Conservation (phyloP, 2,329 filamentous ascomycete species). For the Cryphonectria japonica region DNA sequence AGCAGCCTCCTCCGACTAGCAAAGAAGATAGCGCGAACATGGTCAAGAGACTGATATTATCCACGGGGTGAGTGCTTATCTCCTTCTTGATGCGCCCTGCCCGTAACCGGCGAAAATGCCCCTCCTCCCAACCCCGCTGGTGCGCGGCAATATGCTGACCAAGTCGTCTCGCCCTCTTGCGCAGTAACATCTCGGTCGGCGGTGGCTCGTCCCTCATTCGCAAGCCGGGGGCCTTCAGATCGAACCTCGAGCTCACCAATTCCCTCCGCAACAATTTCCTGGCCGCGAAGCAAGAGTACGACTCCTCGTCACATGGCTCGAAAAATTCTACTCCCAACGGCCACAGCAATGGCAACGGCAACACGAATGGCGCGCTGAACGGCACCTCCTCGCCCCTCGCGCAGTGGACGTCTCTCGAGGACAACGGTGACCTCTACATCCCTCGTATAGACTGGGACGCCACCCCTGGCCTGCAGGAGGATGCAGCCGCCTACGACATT, state of each 20-base stretch:
- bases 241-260: conserved; percentile 90
- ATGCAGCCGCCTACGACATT: conserved; percentile 85
- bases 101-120: conserved; percentile 23
- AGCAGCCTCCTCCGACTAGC: not conserved
- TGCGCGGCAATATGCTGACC: not conserved
- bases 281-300: conserved; percentile 69
- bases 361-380: conserved; percentile 19
- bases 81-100: not conserved
- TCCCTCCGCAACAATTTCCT: conserved; percentile 84
- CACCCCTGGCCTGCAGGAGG: conserved; percentile 72
- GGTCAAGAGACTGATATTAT: conserved; percentile 28
- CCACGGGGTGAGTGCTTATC: conserved; percentile 26
- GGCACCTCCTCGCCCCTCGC: conserved; percentile 37
- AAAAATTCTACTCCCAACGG: conserved; percentile 29
- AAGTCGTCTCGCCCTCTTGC: not conserved
- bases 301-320: conserved; percentile 34
- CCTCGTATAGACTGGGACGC: conserved; percentile 75
- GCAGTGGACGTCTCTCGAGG: conserved; percentile 71
- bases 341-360: conserved; percentile 33
- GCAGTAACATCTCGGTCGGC: conserved; percentile 80
- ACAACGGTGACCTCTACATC: conserved; percentile 69
- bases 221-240: conserved; percentile 76
- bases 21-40: conserved; percentile 16
- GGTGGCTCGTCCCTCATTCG: conserved; percentile 84
- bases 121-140: not conserved